A percentile compares a stretch with the other conserved stretches of the same genome.
Evolutionary conservation across 2,329 filamentous ascomycete genomes (phyloP).

Genomic region (Dissoconium aciculare): DNA sequence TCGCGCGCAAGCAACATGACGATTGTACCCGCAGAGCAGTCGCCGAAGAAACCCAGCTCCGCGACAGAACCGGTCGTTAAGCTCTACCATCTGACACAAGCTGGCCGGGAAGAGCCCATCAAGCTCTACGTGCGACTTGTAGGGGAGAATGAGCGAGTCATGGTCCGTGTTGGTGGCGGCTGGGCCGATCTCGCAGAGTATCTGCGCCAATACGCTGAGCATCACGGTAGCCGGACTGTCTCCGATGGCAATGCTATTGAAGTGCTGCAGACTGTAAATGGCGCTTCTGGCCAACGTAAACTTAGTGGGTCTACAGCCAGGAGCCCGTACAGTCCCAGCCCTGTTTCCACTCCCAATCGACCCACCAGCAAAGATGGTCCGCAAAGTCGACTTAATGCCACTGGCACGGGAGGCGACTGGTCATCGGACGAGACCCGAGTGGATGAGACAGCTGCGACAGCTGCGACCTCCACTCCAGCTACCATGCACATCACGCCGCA

Average conservation of each 20-base stretch:
- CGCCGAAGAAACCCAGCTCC: slow-evolving; percentile 15
- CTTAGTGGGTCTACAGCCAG: slow-evolving; percentile 12
- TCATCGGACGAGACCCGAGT: slow-evolving; percentile 3
- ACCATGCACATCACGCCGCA: slow-evolving; percentile 10
- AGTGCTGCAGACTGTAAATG: slow-evolving; percentile 34
- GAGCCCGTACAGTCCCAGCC: too few relatives aligned
- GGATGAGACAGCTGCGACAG: slow-evolving; percentile 1
- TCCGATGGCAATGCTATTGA: slow-evolving; percentile 40
- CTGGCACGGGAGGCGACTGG: slow-evolving; percentile 3
- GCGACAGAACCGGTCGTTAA: slow-evolving; percentile 51
- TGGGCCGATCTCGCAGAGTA: slow-evolving; percentile 97
- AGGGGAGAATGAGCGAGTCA: slow-evolving; percentile 84
- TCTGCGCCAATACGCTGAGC: slow-evolving; percentile 78
- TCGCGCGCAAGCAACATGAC: slow-evolving; percentile 14
- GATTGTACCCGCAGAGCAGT: slow-evolving; percentile 24
- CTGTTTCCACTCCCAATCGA: too few relatives aligned
- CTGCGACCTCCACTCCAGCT: slow-evolving; percentile 10
- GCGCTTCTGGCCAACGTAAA: slow-evolving; percentile 14
- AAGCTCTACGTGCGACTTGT: slow-evolving; percentile 90
- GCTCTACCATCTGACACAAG: slow-evolving; percentile 77
- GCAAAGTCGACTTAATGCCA: slow-evolving; percentile 4
- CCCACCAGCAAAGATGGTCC: slow-evolving; percentile 9
- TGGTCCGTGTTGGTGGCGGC: slow-evolving; percentile 96
- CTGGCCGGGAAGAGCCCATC: slow-evolving; percentile 72
- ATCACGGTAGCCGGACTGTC: slow-evolving; percentile 63